phyloP scores from a whole-genome alignment of 257 asterid genomes.

The Solanum chmielewskii region DNA sequence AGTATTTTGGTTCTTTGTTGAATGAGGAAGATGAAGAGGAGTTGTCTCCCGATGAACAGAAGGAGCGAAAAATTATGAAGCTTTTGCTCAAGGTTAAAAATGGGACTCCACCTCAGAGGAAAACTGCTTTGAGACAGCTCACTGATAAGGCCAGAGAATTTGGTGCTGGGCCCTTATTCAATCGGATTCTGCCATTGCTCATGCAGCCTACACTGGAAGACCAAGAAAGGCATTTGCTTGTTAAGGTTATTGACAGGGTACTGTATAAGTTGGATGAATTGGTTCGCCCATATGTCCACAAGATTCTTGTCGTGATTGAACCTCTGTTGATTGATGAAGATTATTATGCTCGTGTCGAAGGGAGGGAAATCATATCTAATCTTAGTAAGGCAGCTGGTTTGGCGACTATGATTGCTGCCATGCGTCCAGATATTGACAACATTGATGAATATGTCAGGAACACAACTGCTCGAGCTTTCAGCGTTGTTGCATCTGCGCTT shows the following conservation, averaged over 20 bases:
- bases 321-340: slow-evolving; percentile 90
- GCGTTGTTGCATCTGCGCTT: slow-evolving; percentile 93
- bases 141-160: slow-evolving; percentile 91
- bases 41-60: slow-evolving; percentile 74
- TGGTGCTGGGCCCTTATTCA: slow-evolving; percentile 89
- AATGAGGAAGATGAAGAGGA: slow-evolving; percentile 73
- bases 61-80: slow-evolving; percentile 88
- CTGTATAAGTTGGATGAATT: slow-evolving; percentile 81
- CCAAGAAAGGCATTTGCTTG: slow-evolving; percentile 84
- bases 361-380: slow-evolving; percentile 91
- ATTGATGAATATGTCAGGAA: slow-evolving; percentile 88
- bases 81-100: slow-evolving; percentile 80
- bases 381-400: slow-evolving; percentile 94
- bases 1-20: slow-evolving; percentile 61
- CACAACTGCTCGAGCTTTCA: slow-evolving; percentile 91
- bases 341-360: slow-evolving; percentile 94
- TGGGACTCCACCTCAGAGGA: slow-evolving; percentile 95
- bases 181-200: slow-evolving; percentile 79
- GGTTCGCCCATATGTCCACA: slow-evolving; percentile 93
- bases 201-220: slow-evolving; percentile 96
- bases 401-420: slow-evolving; percentile 98
- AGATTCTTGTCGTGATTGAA: slow-evolving; percentile 87
- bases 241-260: slow-evolving; percentile 84
- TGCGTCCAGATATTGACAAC: slow-evolving; percentile 95
- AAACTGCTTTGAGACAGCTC: slow-evolving; percentile 87